These are phyloP conservation scores for Trichoderma brevicompactum DNA, from an alignment of 2,329 filamentous ascomycete genomes.

Conservation along the genomic window DNA sequence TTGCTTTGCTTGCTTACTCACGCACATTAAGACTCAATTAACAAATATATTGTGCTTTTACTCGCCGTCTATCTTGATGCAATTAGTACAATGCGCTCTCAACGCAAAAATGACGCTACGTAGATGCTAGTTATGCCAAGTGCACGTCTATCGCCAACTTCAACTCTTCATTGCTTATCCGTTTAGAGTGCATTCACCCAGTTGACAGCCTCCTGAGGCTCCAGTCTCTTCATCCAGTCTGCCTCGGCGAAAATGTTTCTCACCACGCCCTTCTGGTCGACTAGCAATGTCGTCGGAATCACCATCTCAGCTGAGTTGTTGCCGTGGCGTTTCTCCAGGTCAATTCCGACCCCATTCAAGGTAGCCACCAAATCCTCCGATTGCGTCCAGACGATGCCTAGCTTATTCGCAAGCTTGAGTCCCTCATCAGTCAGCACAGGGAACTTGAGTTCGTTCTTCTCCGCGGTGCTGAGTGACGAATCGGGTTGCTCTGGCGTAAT, in stretches of 20 bases:
- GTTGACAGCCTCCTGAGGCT: conserved; percentile 41
- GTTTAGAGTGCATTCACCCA: conserved; percentile 41
- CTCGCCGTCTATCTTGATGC: too few relatives aligned
- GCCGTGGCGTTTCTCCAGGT: conserved; percentile 43
- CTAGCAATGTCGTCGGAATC: conserved; percentile 46
- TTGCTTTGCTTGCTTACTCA: too few relatives aligned
- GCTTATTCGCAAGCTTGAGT: conserved; percentile 42
- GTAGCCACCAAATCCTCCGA: conserved; percentile 37
- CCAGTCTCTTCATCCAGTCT: conserved; percentile 45
- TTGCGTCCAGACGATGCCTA: conserved; percentile 45
- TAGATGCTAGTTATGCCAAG: not conserved
- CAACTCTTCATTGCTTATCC: not conserved
- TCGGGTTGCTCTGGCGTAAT: conserved; percentile 49
- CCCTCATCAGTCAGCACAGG: conserved; percentile 47
- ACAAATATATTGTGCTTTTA: too few relatives aligned
- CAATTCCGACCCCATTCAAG: conserved; percentile 38
- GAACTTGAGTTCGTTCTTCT: conserved; percentile 49
- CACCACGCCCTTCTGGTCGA: conserved; percentile 43
- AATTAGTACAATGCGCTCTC: too few relatives aligned
- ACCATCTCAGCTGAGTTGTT: conserved; percentile 46
- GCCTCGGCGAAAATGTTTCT: conserved; percentile 44
- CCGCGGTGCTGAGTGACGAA: conserved; percentile 41
- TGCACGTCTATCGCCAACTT: too few relatives aligned
- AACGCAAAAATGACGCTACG: not conserved
- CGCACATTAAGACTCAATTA: not conserved